Evolutionary conservation across 148 eudicot species (phyloP), one percentile per base, ranked within the genome.

Genomic region (Rhododendron ferrugineum): DNA sequence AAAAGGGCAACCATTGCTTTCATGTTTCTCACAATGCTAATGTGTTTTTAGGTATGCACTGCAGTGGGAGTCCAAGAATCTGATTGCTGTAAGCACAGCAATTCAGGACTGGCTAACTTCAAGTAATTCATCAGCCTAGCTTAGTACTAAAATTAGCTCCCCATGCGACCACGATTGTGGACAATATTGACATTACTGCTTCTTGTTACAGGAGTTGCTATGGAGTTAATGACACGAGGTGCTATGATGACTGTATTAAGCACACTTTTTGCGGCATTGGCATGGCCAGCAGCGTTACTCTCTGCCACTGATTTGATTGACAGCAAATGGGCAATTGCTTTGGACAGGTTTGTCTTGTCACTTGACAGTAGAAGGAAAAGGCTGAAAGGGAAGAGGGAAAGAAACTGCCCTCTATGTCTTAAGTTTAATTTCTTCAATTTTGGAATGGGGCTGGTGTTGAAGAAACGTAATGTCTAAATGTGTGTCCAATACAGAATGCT

Each of bases 91-190:
- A 81, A 97, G 99, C 94, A 97, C 98, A 22, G 98, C 99, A 28
- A 97, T 97, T 86, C 99, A 95, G 87, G 99, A 97, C 89, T 95
- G 96, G 98, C 95, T 97, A 66, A 91, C 96, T 79, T 97, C 99
- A 92, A 92, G 99, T 95, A 93, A 91, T 28, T 64, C 30, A 30
- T 81, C 50, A 83, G 30, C 74, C 77, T 77, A 49, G 79, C 34
- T 74, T 44, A 44, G 40, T 83, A 56, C 8, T 78, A 40, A 8
- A 44, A 42, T 23, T 18, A 74, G 37, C 34, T 60, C 84, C 50
- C 13, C 72, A 28, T 26, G 34, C 84, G 60, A 16, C 11, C 30
- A 11, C 15, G 37, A 42, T 77, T 54, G 36, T 78, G 30, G 26
- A 44, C 49, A 40, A 81, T 84, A 81, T 81, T 90, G 85, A 56